Percentiles rank a stretch among this genome's conserved stretches.
Conservation (phyloP, 495 filamentous ascomycete species). For the Lentithecium fluviatile region DNA sequence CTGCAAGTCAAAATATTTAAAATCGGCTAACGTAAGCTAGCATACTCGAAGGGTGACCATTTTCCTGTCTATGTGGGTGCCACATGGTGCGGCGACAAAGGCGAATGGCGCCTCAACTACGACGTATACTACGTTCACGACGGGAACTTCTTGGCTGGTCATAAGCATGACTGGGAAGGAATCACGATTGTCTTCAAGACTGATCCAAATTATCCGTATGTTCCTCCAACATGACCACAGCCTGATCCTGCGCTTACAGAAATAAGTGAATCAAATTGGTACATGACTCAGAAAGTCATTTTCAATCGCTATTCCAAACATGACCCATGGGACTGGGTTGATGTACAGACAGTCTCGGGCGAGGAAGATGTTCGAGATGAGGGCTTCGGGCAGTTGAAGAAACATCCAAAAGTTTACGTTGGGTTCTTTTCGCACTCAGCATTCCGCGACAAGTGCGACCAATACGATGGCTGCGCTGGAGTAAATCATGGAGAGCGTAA, state of each 20-base stretch:
- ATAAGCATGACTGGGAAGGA: background rate
- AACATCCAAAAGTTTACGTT: background rate
- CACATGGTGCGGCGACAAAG: background rate
- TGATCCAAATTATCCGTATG: background rate
- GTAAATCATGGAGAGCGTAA: too few species aligned
- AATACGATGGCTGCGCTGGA: too few species aligned
- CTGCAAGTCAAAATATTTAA: background rate
- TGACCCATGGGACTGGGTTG: too few species aligned
- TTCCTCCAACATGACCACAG: background rate
- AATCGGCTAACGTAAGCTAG: background rate
- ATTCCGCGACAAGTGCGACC: background rate
- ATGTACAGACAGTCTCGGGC: too few species aligned
- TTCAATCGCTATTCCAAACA: too few species aligned
- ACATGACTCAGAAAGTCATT: too few species aligned
- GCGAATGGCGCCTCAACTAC: background rate
- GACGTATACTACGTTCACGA: slow-evolving; percentile 2
- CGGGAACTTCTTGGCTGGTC: background rate
- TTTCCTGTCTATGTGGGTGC: background rate
- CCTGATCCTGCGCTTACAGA: background rate
- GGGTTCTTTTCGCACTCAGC: background rate
- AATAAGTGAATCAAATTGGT: too few species aligned
- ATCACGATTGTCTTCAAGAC: background rate
- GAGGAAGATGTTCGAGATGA: too few species aligned
- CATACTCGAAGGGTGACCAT: background rate
- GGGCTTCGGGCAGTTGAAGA: too few species aligned